Percentiles rank a stretch among this genome's conserved stretches.
Conservation (phyloP, 352 stramenopile genomes). For the Globisporangium apiculatum region DNA sequence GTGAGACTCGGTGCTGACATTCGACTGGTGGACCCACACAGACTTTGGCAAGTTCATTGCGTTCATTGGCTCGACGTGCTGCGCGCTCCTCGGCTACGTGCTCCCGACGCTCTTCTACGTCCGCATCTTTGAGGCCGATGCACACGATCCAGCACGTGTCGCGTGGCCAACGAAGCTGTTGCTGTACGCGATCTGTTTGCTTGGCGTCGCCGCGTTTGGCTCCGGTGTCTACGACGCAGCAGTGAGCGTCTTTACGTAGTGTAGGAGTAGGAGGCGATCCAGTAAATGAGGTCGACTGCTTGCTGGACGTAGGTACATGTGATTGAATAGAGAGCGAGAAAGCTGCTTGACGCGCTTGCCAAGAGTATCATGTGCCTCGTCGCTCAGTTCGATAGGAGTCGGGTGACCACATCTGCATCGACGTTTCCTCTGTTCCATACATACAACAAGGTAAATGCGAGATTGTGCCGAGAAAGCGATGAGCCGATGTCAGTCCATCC, state of each 20-base stretch:
- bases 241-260: slow-evolving; percentile 14
- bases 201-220: slow-evolving; percentile 31
- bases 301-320: too few relatives aligned
- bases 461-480: too few relatives aligned
- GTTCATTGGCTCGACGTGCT: slow-evolving; percentile 89
- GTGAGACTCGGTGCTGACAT: slow-evolving; percentile 1
- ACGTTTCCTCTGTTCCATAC: too few relatives aligned
- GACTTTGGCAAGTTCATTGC: slow-evolving; percentile 90
- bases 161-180: slow-evolving; percentile 19
- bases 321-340: too few relatives aligned
- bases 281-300: not conserved
- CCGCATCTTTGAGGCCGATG: slow-evolving; percentile 43
- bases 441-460: too few relatives aligned
- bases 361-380: too few relatives aligned
- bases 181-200: slow-evolving; percentile 27
- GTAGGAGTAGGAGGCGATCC: too few relatives aligned
- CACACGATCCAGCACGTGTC: slow-evolving; percentile 5
- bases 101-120: slow-evolving; percentile 85
- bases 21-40: slow-evolving; percentile 9
- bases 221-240: slow-evolving; percentile 24
- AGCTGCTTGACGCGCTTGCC: too few relatives aligned
- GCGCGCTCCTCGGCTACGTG: slow-evolving; percentile 86
- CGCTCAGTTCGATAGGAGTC: too few relatives aligned
- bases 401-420: too few relatives aligned
- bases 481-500: too few relatives aligned